Base-by-base conservation (phyloP, 2,329 filamentous ascomycete genomes). In the Clonostachys sp. region DNA sequence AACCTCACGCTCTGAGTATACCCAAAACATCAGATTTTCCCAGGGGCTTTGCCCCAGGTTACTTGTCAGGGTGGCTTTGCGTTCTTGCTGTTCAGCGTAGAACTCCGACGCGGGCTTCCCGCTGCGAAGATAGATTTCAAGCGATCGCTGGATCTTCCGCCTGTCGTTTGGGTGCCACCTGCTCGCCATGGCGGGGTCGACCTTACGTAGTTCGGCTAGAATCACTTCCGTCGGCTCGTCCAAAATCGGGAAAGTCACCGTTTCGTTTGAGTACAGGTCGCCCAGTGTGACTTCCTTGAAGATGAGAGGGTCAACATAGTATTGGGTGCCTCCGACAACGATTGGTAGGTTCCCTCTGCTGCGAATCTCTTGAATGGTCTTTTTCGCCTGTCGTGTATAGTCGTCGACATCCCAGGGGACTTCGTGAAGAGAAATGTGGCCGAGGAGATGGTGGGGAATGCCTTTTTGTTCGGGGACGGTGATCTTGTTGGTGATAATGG, bases 401-500 rank as follows among this genome's bases (percentile, higher is more conserved):
- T 80, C 75, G 0, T 86, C 81, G 9, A 96, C 87, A 5, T 83
- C 84, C 91, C 92, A 97, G 0, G 91, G 84, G 54, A 87, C 83
- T 52, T 92, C 82, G 36, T 87, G 77, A 3, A 94, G 71, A 6
- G 80, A 76, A 47, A 97, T 85, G 53, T 84, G 85, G 45, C 88
- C 89, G 20, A 99, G 78, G 5, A 99, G 73, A 65, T 99, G 92
- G 62, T 99, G 94, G 5, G 87, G 86, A 12, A 99, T 75, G 10
- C 86, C 89, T 51, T 86, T 80, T 58, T 84, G 84, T 63, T 97
- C 92, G 17, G 83, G 76, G 1, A 61, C 45, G 0, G 88, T 81
- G 49, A 97, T 87, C 63, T 97, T 95, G 66, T 99, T 99, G 24
- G 94, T 99, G 56, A 97, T 92, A 53, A 97, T 86, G 6, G 94